Evolutionary conservation across 805 yeast genomes (phyloP).

Genomic region (Scheffersomyces ergatensis): DNA sequence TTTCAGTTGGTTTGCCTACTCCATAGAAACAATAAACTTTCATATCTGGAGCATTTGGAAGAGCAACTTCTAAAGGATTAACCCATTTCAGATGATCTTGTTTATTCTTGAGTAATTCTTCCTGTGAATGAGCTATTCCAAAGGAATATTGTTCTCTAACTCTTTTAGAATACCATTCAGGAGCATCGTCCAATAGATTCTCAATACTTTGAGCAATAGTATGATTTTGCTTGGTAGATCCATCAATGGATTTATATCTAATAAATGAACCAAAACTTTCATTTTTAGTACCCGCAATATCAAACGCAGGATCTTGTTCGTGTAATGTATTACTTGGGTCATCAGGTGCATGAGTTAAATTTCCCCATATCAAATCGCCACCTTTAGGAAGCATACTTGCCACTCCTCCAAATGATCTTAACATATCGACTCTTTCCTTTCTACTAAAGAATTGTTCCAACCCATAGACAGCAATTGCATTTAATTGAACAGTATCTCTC

Average conservation of each 20-base stretch:
- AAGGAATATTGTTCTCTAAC: constrained; percentile 70
- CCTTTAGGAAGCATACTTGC: constrained; percentile 97
- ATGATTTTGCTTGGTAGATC: constrained; percentile 47
- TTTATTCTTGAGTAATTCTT: constrained; percentile 64
- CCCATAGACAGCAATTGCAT: constrained; percentile 90
- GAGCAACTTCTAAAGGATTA: constrained; percentile 89
- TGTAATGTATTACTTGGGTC: constrained; percentile 45
- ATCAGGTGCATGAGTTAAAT: constrained; percentile 63
- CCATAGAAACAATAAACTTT: constrained; percentile 90
- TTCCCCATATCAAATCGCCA: constrained; percentile 89
- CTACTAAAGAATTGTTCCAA: constrained; percentile 91
- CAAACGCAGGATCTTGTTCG: constrained; percentile 11
- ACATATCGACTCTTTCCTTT: constrained; percentile 81
- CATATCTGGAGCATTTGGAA: constrained; percentile 93
- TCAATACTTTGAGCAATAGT: constrained; percentile 71
- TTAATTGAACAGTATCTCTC: constrained; percentile 95
- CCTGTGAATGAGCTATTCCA: constrained; percentile 63
- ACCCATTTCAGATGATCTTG: constrained; percentile 80
- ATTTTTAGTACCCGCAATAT: constrained; percentile 23
- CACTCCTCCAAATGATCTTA: constrained; percentile 88
- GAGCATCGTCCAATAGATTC: constrained; percentile 59
- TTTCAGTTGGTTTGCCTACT: constrained; percentile 93
- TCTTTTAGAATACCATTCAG: constrained; percentile 71
- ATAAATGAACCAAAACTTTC: constrained; percentile 68
- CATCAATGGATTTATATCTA: constrained; percentile 46